Evolutionary conservation across 306 rosid species (phyloP).

Genomic region (Sicyos baderoa): DNA sequence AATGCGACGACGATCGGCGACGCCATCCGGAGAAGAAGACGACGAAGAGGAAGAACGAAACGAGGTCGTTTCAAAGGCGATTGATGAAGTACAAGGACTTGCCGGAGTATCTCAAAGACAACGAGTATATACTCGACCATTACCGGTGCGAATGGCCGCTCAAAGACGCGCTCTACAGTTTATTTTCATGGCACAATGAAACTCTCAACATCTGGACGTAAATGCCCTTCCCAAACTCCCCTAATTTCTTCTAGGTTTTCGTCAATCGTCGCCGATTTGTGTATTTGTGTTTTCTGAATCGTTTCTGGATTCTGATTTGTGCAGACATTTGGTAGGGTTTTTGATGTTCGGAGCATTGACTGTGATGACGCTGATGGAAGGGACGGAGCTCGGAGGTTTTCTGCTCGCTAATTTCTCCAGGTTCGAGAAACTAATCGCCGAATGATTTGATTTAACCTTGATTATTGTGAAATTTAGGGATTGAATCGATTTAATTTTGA

Average conservation of each 20-base stretch:
- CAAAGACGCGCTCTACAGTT: constrained; percentile 56
- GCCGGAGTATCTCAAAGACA: constrained; percentile 73
- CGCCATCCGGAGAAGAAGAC: constrained; percentile 12
- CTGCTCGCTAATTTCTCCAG: constrained; percentile 40
- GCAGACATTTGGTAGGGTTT: constrained; percentile 73
- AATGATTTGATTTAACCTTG: background rate
- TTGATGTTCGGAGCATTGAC: constrained; percentile 47
- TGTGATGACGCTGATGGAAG: constrained; percentile 38
- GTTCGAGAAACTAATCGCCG: constrained; percentile 23
- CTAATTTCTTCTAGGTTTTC: background rate
- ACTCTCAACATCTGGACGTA: constrained; percentile 89
- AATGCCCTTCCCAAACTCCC: constrained; percentile 11
- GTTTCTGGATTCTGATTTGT: background rate
- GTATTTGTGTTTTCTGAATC: background rate
- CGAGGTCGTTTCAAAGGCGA: constrained; percentile 25
- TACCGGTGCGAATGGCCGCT: constrained; percentile 89
- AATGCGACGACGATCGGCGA: constrained; percentile 2
- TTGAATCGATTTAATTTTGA: background rate
- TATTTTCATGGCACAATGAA: constrained; percentile 81
- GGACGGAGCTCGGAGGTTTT: constrained; percentile 29
- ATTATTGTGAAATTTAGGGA: background rate
- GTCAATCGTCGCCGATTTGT: background rate
- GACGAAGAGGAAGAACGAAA: constrained; percentile 12
- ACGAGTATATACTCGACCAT: constrained; percentile 64
- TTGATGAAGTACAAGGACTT: constrained; percentile 62